phyloP scores from a whole-genome alignment of 768 basidiomycete species.

The Lepiota venenata region DNA sequence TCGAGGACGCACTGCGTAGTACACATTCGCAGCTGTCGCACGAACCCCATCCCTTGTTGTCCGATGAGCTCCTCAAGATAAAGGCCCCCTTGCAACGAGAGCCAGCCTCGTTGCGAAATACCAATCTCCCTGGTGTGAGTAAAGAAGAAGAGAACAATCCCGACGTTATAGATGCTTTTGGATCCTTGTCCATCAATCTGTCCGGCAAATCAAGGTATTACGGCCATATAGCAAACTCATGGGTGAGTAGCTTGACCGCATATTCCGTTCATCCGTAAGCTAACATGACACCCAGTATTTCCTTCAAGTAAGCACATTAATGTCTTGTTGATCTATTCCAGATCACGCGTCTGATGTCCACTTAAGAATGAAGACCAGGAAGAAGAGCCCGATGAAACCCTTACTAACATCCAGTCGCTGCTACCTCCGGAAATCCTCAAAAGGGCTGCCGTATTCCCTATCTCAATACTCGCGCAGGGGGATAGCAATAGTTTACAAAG shows the following conservation, averaged over 20 bases:
- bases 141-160: constrained; percentile 65
- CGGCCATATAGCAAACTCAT: constrained; percentile 74
- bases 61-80: constrained; percentile 70
- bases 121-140: constrained; percentile 25
- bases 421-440: constrained; percentile 62
- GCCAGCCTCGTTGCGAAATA: constrained; percentile 37
- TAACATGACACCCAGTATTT: constrained; percentile 49
- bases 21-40: constrained; percentile 56
- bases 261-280: constrained; percentile 15
- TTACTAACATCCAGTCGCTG: constrained; percentile 47
- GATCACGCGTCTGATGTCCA: constrained; percentile 50
- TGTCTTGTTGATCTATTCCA: neutral
- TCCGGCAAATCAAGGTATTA: constrained; percentile 75
- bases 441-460: constrained; percentile 64
- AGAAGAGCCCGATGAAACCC: constrained; percentile 36
- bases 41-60: constrained; percentile 63
- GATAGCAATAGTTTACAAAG: constrained; percentile 49
- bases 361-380: constrained; percentile 48
- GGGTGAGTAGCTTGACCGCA: constrained; percentile 40
- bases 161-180: constrained; percentile 78
- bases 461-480: constrained; percentile 40
- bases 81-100: constrained; percentile 79
- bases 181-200: constrained; percentile 69
- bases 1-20: constrained; percentile 66
- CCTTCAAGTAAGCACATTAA: constrained; percentile 50